Percentiles rank a stretch among this genome's conserved stretches.
Evolutionary conservation across 2,329 filamentous ascomycete species (phyloP).

Genomic region (Pseudocercospora fijiensis): DNA sequence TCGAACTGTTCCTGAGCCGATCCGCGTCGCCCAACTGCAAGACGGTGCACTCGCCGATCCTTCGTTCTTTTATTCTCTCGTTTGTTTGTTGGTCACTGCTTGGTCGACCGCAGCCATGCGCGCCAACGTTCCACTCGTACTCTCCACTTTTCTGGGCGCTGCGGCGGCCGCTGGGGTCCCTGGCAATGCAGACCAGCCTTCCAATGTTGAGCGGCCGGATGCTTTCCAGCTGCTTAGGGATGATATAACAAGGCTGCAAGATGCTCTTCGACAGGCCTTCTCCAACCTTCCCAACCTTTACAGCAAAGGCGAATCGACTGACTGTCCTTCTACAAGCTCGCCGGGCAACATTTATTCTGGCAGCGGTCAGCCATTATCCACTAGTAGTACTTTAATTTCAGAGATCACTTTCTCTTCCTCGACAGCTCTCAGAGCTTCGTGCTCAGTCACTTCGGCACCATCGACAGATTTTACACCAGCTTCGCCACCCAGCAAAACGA

Average conservation of each 20-base stretch:
- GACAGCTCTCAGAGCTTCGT: neutral
- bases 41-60: constrained; percentile 20
- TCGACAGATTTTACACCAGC: neutral
- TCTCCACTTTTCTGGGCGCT: constrained; percentile 21
- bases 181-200: constrained; percentile 20
- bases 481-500: neutral
- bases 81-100: constrained; percentile 14
- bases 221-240: constrained; percentile 17
- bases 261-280: constrained; percentile 21
- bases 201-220: constrained; percentile 14
- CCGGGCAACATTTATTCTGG: constrained; percentile 7
- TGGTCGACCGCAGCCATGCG: constrained; percentile 21
- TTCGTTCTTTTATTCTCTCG: constrained; percentile 12
- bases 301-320: constrained; percentile 15
- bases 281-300: constrained; percentile 20
- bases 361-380: neutral
- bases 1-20: constrained; percentile 15
- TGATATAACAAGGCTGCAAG: constrained; percentile 24
- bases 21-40: constrained; percentile 20
- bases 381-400: constrained; percentile 22
- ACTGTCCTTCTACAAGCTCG: constrained; percentile 15
- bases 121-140: constrained; percentile 29
- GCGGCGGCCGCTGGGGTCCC: constrained; percentile 31
- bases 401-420: constrained; percentile 2
- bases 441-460: constrained; percentile 5